These are phyloP conservation scores for Berberis thunbergii DNA, from an alignment of 164 flowering plant species.

Conservation along the genomic window DNA sequence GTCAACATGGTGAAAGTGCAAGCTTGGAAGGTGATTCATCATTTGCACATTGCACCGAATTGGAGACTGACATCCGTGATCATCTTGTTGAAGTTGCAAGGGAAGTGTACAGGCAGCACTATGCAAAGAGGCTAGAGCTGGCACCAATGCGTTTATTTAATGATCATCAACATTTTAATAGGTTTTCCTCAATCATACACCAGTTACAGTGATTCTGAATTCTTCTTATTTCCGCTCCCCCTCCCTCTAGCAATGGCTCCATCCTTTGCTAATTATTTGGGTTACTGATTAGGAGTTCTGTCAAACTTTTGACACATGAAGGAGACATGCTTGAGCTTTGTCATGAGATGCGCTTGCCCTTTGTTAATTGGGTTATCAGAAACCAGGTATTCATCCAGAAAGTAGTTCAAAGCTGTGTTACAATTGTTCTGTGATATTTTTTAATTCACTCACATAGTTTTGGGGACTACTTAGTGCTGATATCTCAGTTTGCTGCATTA, in stretches of 20 bases:
- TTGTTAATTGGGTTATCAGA: constrained; percentile 55
- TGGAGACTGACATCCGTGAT: constrained; percentile 56
- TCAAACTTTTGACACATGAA: constrained; percentile 70
- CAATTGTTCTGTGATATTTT: too few relatives aligned
- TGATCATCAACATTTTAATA: constrained; percentile 40
- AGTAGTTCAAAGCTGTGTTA: background rate
- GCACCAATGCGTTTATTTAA: constrained; percentile 50
- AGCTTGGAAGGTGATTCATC: constrained; percentile 29
- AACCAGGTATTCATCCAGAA: constrained; percentile 45
- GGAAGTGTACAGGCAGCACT: constrained; percentile 62
- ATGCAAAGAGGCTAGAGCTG: constrained; percentile 77
- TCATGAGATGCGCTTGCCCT: constrained; percentile 78
- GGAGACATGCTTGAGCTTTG: constrained; percentile 91
- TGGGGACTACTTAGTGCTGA: background rate
- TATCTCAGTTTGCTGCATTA: background rate
- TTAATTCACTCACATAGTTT: background rate
- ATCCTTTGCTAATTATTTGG: background rate
- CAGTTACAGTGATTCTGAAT: too few relatives aligned
- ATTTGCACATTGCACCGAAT: constrained; percentile 41
- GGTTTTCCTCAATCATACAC: constrained; percentile 28
- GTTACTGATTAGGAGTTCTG: constrained; percentile 48
- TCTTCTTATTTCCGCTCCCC: too few relatives aligned
- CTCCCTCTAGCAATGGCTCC: too few relatives aligned
- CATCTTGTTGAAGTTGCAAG: constrained; percentile 42
- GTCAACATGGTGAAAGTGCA: constrained; percentile 32